Conservation (phyloP, 1,284 basidiomycete species). For the Athelia sp. region DNA sequence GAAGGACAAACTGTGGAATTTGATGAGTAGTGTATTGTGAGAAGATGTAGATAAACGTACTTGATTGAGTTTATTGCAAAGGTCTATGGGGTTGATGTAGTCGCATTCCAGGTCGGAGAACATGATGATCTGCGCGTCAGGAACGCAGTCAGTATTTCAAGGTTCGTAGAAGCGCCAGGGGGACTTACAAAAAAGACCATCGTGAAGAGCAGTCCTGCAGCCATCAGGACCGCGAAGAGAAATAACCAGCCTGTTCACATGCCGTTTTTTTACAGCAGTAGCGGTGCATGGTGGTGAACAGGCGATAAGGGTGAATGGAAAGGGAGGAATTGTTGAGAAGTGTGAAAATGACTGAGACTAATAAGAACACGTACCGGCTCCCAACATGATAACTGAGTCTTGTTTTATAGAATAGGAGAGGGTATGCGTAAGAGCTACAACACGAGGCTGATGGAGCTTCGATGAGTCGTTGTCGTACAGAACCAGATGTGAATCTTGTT, state of each 20-base stretch:
- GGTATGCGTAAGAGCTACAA: no score
- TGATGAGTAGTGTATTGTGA: conserved; percentile 15
- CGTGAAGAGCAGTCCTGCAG: conserved; percentile 90
- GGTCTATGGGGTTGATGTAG: conserved; percentile 99
- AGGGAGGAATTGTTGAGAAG: no score
- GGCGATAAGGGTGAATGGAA: no score
- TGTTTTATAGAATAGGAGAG: no score
- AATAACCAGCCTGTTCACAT: conserved; percentile 82
- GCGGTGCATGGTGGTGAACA: no score
- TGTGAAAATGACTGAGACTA: no score
- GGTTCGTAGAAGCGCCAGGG: neutral
- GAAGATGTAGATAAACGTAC: conserved; percentile 35
- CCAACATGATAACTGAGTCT: no score
- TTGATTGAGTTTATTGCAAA: conserved; percentile 99
- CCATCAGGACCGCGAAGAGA: conserved; percentile 89
- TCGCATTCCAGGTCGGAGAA: conserved; percentile 98
- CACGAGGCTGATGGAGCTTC: no score
- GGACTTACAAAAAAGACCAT: conserved; percentile 95
- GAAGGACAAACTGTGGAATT: conserved; percentile 84
- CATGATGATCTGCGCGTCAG: conserved; percentile 97
- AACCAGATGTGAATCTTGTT: no score
- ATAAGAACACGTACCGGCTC: no score
- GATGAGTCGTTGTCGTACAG: no score
- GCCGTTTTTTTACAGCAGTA: neutral
- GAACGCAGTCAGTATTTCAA: neutral